These are phyloP conservation scores for Emericellopsis cladophorae DNA, from an alignment of 2,329 filamentous ascomycete species.

Conservation along the genomic window DNA sequence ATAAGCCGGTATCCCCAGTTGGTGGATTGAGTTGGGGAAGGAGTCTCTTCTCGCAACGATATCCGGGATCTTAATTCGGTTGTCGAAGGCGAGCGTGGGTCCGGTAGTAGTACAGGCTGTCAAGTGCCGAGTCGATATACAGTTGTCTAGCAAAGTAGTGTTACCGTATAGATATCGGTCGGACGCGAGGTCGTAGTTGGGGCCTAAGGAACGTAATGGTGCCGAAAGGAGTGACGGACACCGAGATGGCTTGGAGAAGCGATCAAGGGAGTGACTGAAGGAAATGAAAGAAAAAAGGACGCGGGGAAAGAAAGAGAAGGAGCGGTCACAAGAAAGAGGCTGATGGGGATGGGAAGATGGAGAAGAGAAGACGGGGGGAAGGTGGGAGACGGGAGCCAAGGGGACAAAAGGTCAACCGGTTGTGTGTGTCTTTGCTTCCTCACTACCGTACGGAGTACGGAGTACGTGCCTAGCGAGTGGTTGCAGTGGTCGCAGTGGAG, in stretches of 20 bases:
- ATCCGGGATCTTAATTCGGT: too few species aligned
- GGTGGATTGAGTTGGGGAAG: too few species aligned
- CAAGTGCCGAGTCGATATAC: background rate
- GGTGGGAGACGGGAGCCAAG: slow-evolving; percentile 20
- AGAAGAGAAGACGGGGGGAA: slow-evolving; percentile 18
- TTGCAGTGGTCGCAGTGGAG: background rate
- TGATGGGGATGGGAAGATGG: slow-evolving; percentile 19
- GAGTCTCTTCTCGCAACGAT: background rate
- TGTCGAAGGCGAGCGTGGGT: background rate
- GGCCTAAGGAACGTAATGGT: slow-evolving; percentile 27
- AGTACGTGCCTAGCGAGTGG: background rate
- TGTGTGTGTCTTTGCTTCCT: slow-evolving; percentile 1
- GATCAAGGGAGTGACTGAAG: slow-evolving; percentile 40
- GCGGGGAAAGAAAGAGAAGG: slow-evolving; percentile 22
- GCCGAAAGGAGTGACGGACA: slow-evolving; percentile 40
- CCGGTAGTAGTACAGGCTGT: background rate
- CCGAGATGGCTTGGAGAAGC: slow-evolving; percentile 12
- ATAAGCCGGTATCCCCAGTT: too few species aligned
- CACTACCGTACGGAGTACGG: too few species aligned
- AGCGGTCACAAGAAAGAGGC: slow-evolving; percentile 23
- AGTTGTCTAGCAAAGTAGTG: too few species aligned
- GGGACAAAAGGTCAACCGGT: slow-evolving; percentile 18
- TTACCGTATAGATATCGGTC: background rate
- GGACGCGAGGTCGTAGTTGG: background rate
- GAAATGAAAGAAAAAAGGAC: slow-evolving; percentile 30